Conservation (phyloP, 129 eudicot genomes). For the Arctium minus region DNA sequence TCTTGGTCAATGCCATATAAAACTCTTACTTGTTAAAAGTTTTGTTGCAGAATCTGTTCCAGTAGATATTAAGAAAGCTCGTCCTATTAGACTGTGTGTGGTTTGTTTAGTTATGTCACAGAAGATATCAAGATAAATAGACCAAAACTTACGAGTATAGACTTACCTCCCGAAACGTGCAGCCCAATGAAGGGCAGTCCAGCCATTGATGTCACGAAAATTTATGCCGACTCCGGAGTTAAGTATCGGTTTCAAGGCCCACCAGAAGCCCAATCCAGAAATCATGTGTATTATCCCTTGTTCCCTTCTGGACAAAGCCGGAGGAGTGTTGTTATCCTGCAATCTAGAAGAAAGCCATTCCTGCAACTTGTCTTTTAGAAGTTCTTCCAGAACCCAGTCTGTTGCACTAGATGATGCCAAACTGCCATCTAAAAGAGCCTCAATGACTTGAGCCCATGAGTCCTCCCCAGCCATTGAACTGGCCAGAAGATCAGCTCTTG, state of each 20-base stretch:
- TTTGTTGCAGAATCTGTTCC: neutral
- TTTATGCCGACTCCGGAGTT: conserved; percentile 62
- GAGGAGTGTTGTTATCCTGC: conserved; percentile 11
- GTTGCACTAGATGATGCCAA: conserved; percentile 42
- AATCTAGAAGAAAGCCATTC: conserved; percentile 60
- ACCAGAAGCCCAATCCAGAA: conserved; percentile 87
- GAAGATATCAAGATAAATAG: neutral
- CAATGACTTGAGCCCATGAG: conserved; percentile 65
- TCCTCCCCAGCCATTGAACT: conserved; percentile 51
- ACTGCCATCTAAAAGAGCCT: conserved; percentile 46
- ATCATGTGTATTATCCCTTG: conserved; percentile 94
- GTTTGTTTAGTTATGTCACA: neutral
- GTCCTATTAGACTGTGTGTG: neutral
- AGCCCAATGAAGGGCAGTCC: conserved; percentile 99
- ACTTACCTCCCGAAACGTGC: conserved; percentile 91
- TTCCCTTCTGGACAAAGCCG: conserved; percentile 66
- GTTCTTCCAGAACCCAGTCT: conserved; percentile 79
- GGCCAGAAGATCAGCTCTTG: conserved; percentile 28
- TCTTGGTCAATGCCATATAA: neutral
- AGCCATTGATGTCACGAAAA: conserved; percentile 83
- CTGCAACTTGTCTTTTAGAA: conserved; percentile 77
- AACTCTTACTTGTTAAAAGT: too few relatives aligned
- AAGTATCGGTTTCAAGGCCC: conserved; percentile 89
- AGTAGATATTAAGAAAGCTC: neutral
- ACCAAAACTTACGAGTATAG: neutral